Evolutionary conservation across 768 basidiomycete genomes (phyloP).

Genomic region (Pleurotus sapidus): DNA sequence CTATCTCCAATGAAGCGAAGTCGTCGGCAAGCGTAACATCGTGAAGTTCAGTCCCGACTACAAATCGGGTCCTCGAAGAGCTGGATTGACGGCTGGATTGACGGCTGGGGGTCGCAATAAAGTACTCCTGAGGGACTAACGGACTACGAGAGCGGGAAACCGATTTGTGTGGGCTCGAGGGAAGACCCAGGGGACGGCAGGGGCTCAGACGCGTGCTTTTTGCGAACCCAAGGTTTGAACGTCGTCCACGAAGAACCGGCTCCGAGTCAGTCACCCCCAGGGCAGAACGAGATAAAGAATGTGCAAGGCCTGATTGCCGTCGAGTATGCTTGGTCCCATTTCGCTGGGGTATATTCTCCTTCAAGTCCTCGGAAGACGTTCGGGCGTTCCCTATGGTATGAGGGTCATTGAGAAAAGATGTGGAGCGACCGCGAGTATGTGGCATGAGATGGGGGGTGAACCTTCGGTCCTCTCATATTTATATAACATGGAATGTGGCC

Average conservation of each 20-base stretch:
- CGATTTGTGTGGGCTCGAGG: not conserved
- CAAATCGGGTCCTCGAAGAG: too few species aligned
- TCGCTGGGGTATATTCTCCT: not conserved
- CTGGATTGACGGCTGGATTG: too few species aligned
- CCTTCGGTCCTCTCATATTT: not conserved
- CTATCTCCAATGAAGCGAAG: too few species aligned
- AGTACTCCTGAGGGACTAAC: too few species aligned
- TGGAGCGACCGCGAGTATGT: not conserved
- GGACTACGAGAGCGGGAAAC: too few species aligned
- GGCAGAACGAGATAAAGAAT: too few species aligned
- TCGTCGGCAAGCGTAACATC: too few species aligned
- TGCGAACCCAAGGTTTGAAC: not conserved
- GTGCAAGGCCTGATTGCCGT: not conserved
- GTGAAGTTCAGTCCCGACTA: too few species aligned
- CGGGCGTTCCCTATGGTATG: not conserved
- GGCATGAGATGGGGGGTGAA: not conserved
- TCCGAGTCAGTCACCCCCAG: not conserved
- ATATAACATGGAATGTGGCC: not conserved
- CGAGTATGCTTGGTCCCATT: not conserved
- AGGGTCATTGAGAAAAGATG: not conserved
- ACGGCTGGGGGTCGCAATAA: too few species aligned
- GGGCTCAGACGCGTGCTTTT: not conserved
- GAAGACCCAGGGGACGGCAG: not conserved
- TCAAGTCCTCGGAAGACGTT: not conserved
- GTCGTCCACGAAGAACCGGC: not conserved